Conservation (phyloP, 2,329 filamentous ascomycete species). For the Fusarium redolens region DNA sequence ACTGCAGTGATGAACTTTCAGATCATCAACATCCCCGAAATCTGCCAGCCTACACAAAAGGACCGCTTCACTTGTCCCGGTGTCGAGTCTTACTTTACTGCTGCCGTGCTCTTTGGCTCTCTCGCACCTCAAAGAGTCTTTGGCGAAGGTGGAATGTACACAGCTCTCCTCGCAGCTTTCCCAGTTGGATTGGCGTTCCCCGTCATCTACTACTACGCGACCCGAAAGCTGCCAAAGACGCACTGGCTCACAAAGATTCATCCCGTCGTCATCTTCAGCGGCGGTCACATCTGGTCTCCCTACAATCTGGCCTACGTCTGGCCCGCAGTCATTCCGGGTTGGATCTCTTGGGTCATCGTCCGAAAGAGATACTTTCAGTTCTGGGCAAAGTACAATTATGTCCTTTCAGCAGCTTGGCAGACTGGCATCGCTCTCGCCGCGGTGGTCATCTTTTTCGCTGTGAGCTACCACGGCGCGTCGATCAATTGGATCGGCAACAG, state of each 20-base stretch:
- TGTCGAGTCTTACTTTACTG: slow-evolving; percentile 54
- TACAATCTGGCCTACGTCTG: slow-evolving; percentile 61
- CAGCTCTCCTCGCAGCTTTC: slow-evolving; percentile 53
- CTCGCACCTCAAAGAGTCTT: slow-evolving; percentile 54
- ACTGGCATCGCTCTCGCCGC: slow-evolving; percentile 59
- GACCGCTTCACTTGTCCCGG: slow-evolving; percentile 53
- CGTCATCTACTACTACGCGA: slow-evolving; percentile 51
- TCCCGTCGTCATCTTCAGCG: slow-evolving; percentile 57
- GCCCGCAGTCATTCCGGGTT: slow-evolving; percentile 60
- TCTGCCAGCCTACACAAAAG: slow-evolving; percentile 52
- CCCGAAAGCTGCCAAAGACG: slow-evolving; percentile 49
- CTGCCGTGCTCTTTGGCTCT: slow-evolving; percentile 55
- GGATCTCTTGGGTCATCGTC: slow-evolving; percentile 60
- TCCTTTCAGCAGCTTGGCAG: slow-evolving; percentile 59
- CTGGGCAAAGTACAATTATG: slow-evolving; percentile 64
- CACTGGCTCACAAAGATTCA: slow-evolving; percentile 55
- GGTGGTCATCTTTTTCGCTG: slow-evolving; percentile 62
- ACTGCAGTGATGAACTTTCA: slow-evolving; percentile 54
- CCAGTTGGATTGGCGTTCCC: slow-evolving; percentile 53
- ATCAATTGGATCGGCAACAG: slow-evolving; percentile 61
- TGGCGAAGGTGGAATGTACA: slow-evolving; percentile 51
- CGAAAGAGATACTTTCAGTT: slow-evolving; percentile 57
- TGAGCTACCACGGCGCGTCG: slow-evolving; percentile 53
- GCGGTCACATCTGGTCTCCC: slow-evolving; percentile 54
- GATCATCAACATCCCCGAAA: slow-evolving; percentile 48